Evolutionary conservation across 805 yeast genomes (phyloP).

Genomic region (Torulaspora microellipsoides): DNA sequence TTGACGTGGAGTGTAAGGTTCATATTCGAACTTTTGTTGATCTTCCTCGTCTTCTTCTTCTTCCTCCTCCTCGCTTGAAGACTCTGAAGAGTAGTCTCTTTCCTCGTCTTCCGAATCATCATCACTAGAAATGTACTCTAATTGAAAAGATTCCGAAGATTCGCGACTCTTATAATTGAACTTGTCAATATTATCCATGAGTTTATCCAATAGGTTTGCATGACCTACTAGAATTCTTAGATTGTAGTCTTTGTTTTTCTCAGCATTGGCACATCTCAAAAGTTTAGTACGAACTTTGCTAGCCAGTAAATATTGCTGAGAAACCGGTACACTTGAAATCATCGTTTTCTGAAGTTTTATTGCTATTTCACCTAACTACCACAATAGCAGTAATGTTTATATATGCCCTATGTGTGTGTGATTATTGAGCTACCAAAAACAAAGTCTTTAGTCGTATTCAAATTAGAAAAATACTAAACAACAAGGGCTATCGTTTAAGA

Average conservation of each 20-base stretch:
- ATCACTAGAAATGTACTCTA: conserved; percentile 11
- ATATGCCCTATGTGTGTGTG: too few relatives aligned
- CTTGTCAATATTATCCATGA: conserved; percentile 22
- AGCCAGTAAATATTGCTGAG: conserved; percentile 19
- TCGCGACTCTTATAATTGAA: conserved; percentile 4
- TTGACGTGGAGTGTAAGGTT: conserved; percentile 2
- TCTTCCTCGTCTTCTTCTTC: conserved; percentile 11
- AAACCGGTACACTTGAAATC: conserved; percentile 7
- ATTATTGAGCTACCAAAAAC: too few relatives aligned
- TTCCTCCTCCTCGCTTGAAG: conserved; percentile 10
- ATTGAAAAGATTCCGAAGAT: background rate
- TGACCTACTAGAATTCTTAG: conserved; percentile 32
- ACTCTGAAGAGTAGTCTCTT: conserved; percentile 2
- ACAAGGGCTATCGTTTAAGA: too few relatives aligned
- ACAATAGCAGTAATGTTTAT: too few relatives aligned
- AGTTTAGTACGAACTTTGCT: conserved; percentile 24
- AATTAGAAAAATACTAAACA: too few relatives aligned
- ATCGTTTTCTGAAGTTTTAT: background rate
- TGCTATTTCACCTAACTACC: too few relatives aligned
- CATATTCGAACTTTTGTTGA: too few relatives aligned
- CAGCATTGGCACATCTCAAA: conserved; percentile 16
- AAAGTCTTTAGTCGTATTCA: too few relatives aligned
- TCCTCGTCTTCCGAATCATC: conserved; percentile 16
- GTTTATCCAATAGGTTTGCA: conserved; percentile 31
- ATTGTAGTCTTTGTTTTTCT: conserved; percentile 21